A percentile compares a stretch with the other conserved stretches of the same genome.
phyloP scores from a whole-genome alignment of 352 stramenopile genomes.

The Phytophthora pseudosyringae region DNA sequence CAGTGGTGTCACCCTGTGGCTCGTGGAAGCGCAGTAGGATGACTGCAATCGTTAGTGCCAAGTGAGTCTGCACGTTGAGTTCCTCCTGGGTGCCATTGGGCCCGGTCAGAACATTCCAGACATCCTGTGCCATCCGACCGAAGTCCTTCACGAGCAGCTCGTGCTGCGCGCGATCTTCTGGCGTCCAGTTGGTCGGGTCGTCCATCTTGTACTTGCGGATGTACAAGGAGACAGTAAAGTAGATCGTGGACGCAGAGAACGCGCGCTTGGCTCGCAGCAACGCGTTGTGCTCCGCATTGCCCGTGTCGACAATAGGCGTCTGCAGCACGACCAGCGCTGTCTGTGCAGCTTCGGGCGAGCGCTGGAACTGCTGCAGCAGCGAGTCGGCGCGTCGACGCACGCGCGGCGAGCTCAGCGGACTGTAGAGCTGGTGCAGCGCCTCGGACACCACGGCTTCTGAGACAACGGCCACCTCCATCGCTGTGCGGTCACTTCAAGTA shows the following conservation, averaged over 20 bases:
- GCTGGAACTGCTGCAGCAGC: conserved; percentile 77
- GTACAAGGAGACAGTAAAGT: conserved; percentile 70
- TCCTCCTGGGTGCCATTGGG: conserved; percentile 61
- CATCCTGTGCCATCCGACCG: conserved; percentile 62
- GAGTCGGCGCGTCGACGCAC: conserved; percentile 76
- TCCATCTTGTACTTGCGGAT: conserved; percentile 81
- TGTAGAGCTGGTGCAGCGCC: conserved; percentile 79
- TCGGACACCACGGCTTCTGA: conserved; percentile 51
- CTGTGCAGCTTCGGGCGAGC: conserved; percentile 65
- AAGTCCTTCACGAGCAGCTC: conserved; percentile 69
- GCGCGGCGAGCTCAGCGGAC: conserved; percentile 67
- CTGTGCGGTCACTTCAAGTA: conserved; percentile 1
- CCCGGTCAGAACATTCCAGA: conserved; percentile 81
- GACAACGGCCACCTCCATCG: conserved; percentile 53
- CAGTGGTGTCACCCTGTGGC: conserved; percentile 50
- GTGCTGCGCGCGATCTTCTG: conserved; percentile 57
- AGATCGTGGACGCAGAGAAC: conserved; percentile 77
- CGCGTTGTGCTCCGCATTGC: conserved; percentile 33
- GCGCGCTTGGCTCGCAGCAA: conserved; percentile 60
- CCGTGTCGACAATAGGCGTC: conserved; percentile 47
- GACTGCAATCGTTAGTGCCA: conserved; percentile 79
- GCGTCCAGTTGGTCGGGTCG: conserved; percentile 54
- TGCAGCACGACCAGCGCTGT: conserved; percentile 66
- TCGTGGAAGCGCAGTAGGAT: conserved; percentile 83
- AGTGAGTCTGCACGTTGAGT: conserved; percentile 66